Base-by-base conservation (phyloP, 441 rosid species). In the Gossypium schwendimanii region DNA sequence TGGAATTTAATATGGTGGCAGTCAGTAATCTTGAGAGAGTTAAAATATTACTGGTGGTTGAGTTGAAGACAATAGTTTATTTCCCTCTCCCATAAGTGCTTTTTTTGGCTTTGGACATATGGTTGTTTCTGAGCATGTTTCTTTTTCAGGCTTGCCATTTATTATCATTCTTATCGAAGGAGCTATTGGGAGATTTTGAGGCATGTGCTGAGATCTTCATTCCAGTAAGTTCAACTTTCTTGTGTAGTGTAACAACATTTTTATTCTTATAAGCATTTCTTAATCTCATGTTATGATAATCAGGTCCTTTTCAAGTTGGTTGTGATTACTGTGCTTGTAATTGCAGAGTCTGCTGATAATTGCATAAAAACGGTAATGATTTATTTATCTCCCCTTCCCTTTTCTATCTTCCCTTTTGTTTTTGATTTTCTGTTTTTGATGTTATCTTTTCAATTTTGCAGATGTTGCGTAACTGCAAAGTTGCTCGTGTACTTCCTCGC, bases 241-340 rank as follows among this genome's bases (percentile, higher is more conserved):
- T 15, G 50, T 58, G 41, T 60, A 67, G 49, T 17, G 17, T 75
- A 58, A 52, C 63, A 10, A 33, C 45, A 47, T 77, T 80, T 21
- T 1, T 68, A 66, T 67, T 71, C 72, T 67, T 41, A 61, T 68
- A 72, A 64, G 17, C 24, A 72, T 57, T 15, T 72, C 49, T 78
- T 82, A 75, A 82, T 81, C 72, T 63, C 73, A 73, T 73, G 75
- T 70, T 72, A 78, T 87, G 83, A 72, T 82, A 74, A 84, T 84
- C 94, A 96, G 99, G 99, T 90, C 75, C 97, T 96, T 87, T 96
- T 93, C 96, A 96, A 96, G 97, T 88, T 96, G 80, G 99, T 96
- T 85, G 98, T 96, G 92, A 96, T 96, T 72, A 96, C 99, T 82
- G 97, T 93, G 71, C 99, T 96, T 85, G 99, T 96, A 73, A 96